These are phyloP conservation scores for Sporothrix pallida DNA, from an alignment of 2,329 filamentous ascomycete genomes.

Conservation along the genomic window DNA sequence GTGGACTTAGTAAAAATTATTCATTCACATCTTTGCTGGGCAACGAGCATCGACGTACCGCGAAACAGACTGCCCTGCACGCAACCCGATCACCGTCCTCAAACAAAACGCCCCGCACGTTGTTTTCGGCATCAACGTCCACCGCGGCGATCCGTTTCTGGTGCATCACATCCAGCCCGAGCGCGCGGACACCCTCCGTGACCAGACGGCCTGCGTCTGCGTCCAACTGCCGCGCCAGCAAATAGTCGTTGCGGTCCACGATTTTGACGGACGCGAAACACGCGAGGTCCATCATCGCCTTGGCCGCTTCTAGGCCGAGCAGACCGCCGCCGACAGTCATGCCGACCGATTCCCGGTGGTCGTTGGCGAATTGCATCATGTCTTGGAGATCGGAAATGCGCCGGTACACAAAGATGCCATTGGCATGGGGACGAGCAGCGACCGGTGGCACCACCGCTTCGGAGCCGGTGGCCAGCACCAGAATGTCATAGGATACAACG, in stretches of 20 bases:
- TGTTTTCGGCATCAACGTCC: slow-evolving; percentile 51
- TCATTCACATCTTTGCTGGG: not conserved
- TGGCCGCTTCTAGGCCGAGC: slow-evolving; percentile 85
- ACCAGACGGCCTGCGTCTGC: slow-evolving; percentile 81
- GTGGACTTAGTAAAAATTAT: too few species aligned
- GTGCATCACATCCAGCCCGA: slow-evolving; percentile 82
- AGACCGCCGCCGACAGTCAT: slow-evolving; percentile 84
- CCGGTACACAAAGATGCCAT: slow-evolving; percentile 86
- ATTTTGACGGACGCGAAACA: slow-evolving; percentile 76
- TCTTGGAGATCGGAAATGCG: slow-evolving; percentile 81
- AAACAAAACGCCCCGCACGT: slow-evolving; percentile 75
- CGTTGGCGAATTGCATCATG: slow-evolving; percentile 74
- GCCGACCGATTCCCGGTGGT: slow-evolving; percentile 68
- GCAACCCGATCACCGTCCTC: slow-evolving; percentile 79
- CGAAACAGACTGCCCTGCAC: slow-evolving; percentile 85
- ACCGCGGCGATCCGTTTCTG: slow-evolving; percentile 58
- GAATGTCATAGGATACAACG: slow-evolving; percentile 74
- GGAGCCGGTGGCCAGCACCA: slow-evolving; percentile 85
- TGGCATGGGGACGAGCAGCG: slow-evolving; percentile 78
- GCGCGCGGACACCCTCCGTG: slow-evolving; percentile 75
- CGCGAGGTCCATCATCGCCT: slow-evolving; percentile 87
- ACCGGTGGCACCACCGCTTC: slow-evolving; percentile 75
- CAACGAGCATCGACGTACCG: slow-evolving; percentile 44
- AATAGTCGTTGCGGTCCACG: slow-evolving; percentile 82
- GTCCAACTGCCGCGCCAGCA: slow-evolving; percentile 82